These are phyloP conservation scores for Populus ilicifolia DNA, from an alignment of 345 rosid species.

Conservation along the genomic window DNA sequence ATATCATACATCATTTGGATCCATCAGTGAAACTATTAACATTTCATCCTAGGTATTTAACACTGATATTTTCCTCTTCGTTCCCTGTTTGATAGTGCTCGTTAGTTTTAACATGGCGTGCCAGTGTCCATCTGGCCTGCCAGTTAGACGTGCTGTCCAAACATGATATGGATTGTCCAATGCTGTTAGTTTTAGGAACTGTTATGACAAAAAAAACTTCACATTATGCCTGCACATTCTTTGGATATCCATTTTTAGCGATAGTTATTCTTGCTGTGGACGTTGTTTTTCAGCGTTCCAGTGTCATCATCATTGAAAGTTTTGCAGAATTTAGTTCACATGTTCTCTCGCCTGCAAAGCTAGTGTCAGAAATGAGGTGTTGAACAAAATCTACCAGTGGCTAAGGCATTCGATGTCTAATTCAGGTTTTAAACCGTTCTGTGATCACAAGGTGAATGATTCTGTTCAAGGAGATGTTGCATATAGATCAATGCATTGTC, in stretches of 20 bases:
- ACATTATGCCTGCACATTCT: not conserved
- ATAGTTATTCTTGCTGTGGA: not conserved
- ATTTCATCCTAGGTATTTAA: not conserved
- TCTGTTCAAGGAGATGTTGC: not conserved
- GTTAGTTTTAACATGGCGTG: not conserved
- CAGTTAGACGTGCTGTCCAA: not conserved
- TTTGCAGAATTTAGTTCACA: not conserved
- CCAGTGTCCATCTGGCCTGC: not conserved
- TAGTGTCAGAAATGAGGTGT: not conserved
- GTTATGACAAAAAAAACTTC: too few relatives aligned
- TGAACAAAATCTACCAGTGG: not conserved
- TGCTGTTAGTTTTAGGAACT: not conserved
- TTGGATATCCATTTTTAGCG: not conserved
- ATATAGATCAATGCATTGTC: not conserved
- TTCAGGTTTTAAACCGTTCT: too few relatives aligned
- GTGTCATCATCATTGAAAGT: not conserved
- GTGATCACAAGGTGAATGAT: not conserved
- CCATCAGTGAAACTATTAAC: too few relatives aligned
- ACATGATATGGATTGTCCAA: not conserved
- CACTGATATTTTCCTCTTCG: not conserved
- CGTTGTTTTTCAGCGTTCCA: not conserved
- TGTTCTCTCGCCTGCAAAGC: not conserved
- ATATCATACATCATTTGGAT: not conserved
- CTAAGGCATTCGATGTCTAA: not conserved
- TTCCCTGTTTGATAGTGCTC: not conserved